Conservation (phyloP, 2,329 filamentous ascomycete species). For the Proliferodiscus dingleyae region DNA sequence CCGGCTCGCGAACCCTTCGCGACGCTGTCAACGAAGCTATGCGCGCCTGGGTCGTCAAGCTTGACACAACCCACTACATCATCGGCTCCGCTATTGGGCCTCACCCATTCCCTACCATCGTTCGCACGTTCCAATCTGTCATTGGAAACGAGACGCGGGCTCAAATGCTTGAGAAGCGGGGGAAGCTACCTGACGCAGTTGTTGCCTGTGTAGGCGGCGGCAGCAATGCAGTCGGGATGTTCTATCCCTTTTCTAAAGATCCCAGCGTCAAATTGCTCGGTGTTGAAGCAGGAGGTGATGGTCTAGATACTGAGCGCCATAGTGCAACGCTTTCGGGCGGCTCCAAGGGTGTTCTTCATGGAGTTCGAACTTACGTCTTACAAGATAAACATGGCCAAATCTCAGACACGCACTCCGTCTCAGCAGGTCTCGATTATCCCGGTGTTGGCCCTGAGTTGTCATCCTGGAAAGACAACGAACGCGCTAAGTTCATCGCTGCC, state of each 20-base stretch:
- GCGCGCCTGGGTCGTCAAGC: constrained; percentile 86
- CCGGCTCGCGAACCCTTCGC: constrained; percentile 76
- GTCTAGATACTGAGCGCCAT: constrained; percentile 78
- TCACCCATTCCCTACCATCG: constrained; percentile 96
- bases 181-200: constrained; percentile 90
- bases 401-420: constrained; percentile 90
- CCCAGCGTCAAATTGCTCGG: constrained; percentile 80
- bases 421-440: constrained; percentile 93
- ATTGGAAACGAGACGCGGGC: constrained; percentile 93
- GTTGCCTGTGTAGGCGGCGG: constrained; percentile 96
- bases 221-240: constrained; percentile 95
- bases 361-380: constrained; percentile 91
- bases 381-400: constrained; percentile 94
- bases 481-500: constrained; percentile 84
- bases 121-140: constrained; percentile 94
- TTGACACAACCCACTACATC: constrained; percentile 95
- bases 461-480: constrained; percentile 83
- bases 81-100: constrained; percentile 97
- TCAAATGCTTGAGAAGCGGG: constrained; percentile 79
- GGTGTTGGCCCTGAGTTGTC: constrained; percentile 92
- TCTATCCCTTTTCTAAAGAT: constrained; percentile 90
- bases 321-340: constrained; percentile 84
- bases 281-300: constrained; percentile 93
- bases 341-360: constrained; percentile 88
- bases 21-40: constrained; percentile 95